Percentiles rank a stretch among this genome's conserved stretches.
Conservation (phyloP, 1,284 basidiomycete species). For the Melanopsichium pennsylvanicum region DNA sequence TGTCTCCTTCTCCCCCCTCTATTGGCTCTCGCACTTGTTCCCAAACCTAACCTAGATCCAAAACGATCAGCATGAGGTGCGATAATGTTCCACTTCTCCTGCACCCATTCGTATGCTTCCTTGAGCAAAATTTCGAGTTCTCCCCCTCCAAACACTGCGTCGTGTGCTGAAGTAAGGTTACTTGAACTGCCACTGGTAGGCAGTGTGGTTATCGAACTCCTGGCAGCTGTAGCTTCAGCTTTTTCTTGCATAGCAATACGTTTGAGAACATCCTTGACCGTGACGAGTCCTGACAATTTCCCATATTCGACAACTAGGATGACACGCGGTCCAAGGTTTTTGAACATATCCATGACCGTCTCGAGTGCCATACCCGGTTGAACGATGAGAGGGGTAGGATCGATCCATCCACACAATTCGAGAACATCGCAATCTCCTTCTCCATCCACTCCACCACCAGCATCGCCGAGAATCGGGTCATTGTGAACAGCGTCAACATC, state of each 20-base stretch:
- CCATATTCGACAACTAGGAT: constrained; percentile 87
- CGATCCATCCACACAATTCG: constrained; percentile 59
- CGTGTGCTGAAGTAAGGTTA: not conserved
- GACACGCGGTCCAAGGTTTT: constrained; percentile 79
- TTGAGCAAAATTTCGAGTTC: constrained; percentile 49
- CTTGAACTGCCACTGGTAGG: not conserved
- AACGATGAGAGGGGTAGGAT: constrained; percentile 87
- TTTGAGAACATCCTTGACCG: constrained; percentile 89
- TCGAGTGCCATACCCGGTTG: constrained; percentile 92
- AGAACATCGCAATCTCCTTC: constrained; percentile 48
- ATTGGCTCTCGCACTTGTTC: not conserved
- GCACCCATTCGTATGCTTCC: constrained; percentile 39
- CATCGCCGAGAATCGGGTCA: constrained; percentile 35
- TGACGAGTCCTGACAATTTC: constrained; percentile 82
- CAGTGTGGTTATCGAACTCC: constrained; percentile 6
- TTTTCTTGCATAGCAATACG: constrained; percentile 56
- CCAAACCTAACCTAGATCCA: not conserved
- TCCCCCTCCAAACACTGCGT: constrained; percentile 34
- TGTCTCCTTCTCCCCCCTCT: not conserved
- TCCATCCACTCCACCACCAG: constrained; percentile 45
- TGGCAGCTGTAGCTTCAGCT: constrained; percentile 41
- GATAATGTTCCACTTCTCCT: constrained; percentile 11
- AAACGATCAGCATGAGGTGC: constrained; percentile 10
- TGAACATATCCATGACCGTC: constrained; percentile 80
- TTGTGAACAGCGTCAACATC: constrained; percentile 3